Percentiles rank a stretch among this genome's conserved stretches.
phyloP scores from a whole-genome alignment of 116 monocot species.

The Phalaenopsis hybrid region DNA sequence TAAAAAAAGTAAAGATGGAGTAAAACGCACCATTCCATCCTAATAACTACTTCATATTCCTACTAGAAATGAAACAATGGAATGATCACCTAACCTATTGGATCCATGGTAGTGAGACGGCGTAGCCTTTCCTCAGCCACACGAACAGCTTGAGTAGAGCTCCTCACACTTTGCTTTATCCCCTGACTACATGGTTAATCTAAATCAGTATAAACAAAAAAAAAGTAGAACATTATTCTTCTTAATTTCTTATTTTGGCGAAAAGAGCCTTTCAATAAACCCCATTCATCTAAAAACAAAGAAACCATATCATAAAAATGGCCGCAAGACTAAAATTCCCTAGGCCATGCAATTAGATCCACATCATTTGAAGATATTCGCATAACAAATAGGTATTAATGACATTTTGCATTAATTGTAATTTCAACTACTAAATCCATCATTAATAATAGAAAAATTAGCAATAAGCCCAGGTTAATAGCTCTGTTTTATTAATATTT shows the following conservation, averaged over 20 bases:
- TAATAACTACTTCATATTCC: neutral
- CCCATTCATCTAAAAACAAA: too few relatives aligned
- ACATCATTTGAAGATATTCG: too few relatives aligned
- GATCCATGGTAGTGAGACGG: constrained; percentile 33
- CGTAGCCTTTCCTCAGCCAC: constrained; percentile 65
- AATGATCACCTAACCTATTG: constrained; percentile 35
- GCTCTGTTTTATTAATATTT: neutral
- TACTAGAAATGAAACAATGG: neutral
- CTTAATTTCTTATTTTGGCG: neutral
- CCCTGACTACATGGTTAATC: constrained; percentile 47
- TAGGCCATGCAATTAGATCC: too few relatives aligned
- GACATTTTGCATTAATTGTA: too few relatives aligned
- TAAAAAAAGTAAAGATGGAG: constrained; percentile 38
- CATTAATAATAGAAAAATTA: too few relatives aligned
- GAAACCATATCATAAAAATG: too few relatives aligned
- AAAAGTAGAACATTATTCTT: neutral
- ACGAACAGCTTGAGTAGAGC: constrained; percentile 60
- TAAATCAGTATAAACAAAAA: neutral
- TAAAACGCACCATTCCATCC: constrained; percentile 13
- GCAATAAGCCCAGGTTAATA: neutral
- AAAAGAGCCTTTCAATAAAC: neutral
- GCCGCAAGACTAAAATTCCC: too few relatives aligned
- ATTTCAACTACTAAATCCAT: too few relatives aligned
- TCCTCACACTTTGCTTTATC: constrained; percentile 59
- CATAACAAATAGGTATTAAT: too few relatives aligned